These are phyloP conservation scores for Spencermartinsiella europaea DNA, from an alignment of 805 yeast species.

Conservation along the genomic window DNA sequence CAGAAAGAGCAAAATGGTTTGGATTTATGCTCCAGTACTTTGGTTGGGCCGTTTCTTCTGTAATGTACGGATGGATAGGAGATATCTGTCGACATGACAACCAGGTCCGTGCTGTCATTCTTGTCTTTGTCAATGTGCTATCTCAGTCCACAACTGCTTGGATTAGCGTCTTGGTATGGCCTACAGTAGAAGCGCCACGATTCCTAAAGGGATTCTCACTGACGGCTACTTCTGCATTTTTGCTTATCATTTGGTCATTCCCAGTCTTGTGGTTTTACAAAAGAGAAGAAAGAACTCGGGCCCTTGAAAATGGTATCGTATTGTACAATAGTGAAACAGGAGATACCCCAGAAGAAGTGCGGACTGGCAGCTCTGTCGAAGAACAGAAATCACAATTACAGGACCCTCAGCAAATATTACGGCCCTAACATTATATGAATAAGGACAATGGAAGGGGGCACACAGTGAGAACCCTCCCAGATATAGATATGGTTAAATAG, in stretches of 20 bases:
- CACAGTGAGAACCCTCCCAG: too few relatives aligned
- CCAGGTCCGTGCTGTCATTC: slow-evolving; percentile 37
- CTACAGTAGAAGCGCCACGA: slow-evolving; percentile 24
- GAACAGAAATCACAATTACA: too few relatives aligned
- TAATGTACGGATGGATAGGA: slow-evolving; percentile 52
- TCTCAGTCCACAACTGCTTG: slow-evolving; percentile 53
- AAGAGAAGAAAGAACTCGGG: slow-evolving; percentile 44
- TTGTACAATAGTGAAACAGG: slow-evolving; percentile 40
- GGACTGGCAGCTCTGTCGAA: too few relatives aligned
- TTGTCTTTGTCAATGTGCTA: slow-evolving; percentile 44
- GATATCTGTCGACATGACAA: slow-evolving; percentile 51
- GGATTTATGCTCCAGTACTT: slow-evolving; percentile 53
- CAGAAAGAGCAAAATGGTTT: slow-evolving; percentile 55
- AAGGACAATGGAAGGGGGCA: too few relatives aligned
- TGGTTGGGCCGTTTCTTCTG: slow-evolving; percentile 59
- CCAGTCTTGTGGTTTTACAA: slow-evolving; percentile 51
- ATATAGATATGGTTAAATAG: background rate
- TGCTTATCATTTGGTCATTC: slow-evolving; percentile 8
- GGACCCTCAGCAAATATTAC: too few relatives aligned
- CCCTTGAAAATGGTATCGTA: slow-evolving; percentile 45
- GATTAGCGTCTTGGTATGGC: slow-evolving; percentile 41
- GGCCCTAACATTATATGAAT: too few relatives aligned
- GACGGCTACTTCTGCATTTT: slow-evolving; percentile 17
- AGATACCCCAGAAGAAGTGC: slow-evolving; percentile 20
- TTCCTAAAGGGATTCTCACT: slow-evolving; percentile 24